Evolutionary conservation across 148 eudicot genomes (phyloP).

Genomic region (Salicornia ramosissima): DNA sequence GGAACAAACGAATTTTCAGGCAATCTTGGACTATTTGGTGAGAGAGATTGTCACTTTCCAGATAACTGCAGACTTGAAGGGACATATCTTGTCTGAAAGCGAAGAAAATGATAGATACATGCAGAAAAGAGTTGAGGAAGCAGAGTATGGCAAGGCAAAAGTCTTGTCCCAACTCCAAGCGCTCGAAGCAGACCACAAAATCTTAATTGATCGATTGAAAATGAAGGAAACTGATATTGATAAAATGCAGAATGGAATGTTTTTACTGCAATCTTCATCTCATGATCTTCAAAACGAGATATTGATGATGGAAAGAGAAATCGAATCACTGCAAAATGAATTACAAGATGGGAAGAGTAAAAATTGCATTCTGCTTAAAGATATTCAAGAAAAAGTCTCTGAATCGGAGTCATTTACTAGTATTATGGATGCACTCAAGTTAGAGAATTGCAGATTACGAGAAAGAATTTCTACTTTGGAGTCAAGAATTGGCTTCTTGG

Average conservation of each 20-base stretch:
- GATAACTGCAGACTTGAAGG: conserved; percentile 37
- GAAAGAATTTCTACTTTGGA: conserved; percentile 32
- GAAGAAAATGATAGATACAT: conserved; percentile 41
- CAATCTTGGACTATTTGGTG: conserved; percentile 39
- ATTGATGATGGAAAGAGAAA: conserved; percentile 37
- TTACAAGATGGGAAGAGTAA: conserved; percentile 31
- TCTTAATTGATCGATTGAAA: conserved; percentile 24
- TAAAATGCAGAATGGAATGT: conserved; percentile 24
- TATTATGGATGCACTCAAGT: conserved; percentile 7
- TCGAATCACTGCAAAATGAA: conserved; percentile 29
- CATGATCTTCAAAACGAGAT: conserved; percentile 32
- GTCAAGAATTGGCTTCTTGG: conserved; percentile 29
- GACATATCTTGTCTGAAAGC: conserved; percentile 40
- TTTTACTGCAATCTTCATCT: conserved; percentile 25
- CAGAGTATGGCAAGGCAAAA: conserved; percentile 32
- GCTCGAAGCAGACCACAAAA: conserved; percentile 28
- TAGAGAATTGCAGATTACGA: conserved; percentile 33
- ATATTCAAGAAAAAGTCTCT: conserved; percentile 39
- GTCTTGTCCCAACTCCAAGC: conserved; percentile 31
- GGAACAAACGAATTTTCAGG: conserved; percentile 17
- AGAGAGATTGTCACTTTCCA: conserved; percentile 38
- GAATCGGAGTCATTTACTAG: conserved; percentile 29
- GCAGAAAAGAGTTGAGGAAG: conserved; percentile 30
- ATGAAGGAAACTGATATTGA: conserved; percentile 24
- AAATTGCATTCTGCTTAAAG: conserved; percentile 26